Evolutionary conservation across 257 asterid species (phyloP).

Genomic region (Cynanchum wilfordii): DNA sequence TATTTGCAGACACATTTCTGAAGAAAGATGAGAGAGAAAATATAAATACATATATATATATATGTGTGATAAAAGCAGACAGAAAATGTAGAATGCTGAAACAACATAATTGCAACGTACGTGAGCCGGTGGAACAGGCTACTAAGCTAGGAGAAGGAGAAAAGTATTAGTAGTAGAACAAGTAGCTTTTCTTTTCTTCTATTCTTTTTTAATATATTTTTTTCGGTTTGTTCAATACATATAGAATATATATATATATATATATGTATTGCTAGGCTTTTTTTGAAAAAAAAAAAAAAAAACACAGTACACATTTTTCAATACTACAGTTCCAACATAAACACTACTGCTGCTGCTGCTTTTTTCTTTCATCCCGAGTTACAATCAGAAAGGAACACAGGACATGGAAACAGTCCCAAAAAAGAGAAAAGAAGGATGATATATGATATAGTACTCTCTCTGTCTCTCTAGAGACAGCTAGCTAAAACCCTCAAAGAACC

Average conservation of each 20-base stretch:
- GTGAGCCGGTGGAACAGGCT: neutral
- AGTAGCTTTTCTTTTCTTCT: too few species aligned
- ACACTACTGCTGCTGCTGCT: neutral
- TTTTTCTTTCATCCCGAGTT: neutral
- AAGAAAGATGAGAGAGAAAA: neutral
- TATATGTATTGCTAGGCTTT: neutral
- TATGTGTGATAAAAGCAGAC: too few species aligned
- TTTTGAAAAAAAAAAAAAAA: neutral
- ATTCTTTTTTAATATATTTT: too few species aligned
- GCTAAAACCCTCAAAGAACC: too few species aligned
- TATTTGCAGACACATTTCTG: neutral
- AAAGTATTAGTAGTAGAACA: neutral
- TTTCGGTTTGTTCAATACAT: neutral
- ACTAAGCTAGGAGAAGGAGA: neutral
- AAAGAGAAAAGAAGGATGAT: too few species aligned
- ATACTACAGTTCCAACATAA: neutral
- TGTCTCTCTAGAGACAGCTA: too few species aligned
- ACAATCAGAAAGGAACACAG: neutral
- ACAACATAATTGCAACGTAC: neutral
- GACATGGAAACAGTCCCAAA: neutral
- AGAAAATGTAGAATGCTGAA: neutral
- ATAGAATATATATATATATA: neutral
- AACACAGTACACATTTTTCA: neutral
- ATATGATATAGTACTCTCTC: too few species aligned
- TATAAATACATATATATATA: neutral